A percentile compares a stretch with the other conserved stretches of the same genome.
These are phyloP conservation scores for Solanum megistacrolobum DNA, from an alignment of 257 asterid genomes.

Conservation along the genomic window DNA sequence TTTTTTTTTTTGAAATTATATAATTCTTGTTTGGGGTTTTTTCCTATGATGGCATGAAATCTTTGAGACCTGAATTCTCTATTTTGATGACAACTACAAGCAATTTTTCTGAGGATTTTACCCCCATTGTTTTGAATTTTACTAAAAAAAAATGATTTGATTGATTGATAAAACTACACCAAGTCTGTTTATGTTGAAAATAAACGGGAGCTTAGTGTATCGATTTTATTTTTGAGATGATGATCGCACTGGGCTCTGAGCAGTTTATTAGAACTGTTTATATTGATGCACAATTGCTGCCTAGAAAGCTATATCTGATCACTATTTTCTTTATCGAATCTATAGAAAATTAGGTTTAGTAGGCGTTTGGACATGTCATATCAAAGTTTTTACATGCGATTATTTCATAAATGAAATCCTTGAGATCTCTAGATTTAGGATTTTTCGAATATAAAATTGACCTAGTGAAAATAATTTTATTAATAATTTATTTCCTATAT, in stretches of 20 bases:
- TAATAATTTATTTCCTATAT: no score
- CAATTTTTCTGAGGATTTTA: no score
- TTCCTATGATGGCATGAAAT: slow-evolving; percentile 14
- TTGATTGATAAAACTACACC: rapidly evolving
- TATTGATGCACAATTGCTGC: slow-evolving; percentile 81
- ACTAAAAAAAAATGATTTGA: neutral
- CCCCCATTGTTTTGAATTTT: no score
- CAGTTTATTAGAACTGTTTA: slow-evolving; percentile 25
- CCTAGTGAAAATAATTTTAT: no score
- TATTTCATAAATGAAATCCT: no score
- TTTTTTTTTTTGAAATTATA: neutral
- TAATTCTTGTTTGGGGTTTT: neutral
- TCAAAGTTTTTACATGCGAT: no score
- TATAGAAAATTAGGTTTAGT: no score
- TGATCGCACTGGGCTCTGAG: slow-evolving; percentile 99
- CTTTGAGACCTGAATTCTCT: no score
- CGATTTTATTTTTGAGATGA: slow-evolving; percentile 23
- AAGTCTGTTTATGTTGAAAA: neutral
- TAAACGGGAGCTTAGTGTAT: neutral
- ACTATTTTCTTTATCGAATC: neutral
- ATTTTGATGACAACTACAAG: no score
- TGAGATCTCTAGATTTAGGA: no score
- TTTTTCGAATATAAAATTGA: no score
- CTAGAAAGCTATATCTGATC: slow-evolving; percentile 94
- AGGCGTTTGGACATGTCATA: no score